A percentile compares a stretch with the other conserved stretches of the same genome.
Conservation (phyloP, 2,329 filamentous ascomycete genomes). For the Aspergillus sp. region DNA sequence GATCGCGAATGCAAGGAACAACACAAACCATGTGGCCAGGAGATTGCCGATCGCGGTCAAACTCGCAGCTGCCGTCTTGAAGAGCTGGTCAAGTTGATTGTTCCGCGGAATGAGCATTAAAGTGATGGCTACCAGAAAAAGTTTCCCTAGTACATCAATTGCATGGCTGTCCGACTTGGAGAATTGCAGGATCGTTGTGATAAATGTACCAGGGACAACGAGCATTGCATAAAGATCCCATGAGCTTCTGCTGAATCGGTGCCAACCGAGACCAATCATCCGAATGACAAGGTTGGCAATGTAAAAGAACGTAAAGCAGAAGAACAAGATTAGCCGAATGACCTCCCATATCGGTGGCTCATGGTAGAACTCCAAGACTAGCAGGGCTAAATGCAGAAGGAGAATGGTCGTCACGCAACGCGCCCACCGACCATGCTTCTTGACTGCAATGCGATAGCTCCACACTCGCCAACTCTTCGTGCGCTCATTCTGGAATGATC, state of each 20-base stretch:
- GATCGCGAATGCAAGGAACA: conserved; percentile 94
- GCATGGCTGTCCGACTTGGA: conserved; percentile 48
- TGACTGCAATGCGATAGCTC: conserved; percentile 90
- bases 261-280: conserved; percentile 83
- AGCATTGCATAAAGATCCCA: conserved; percentile 91
- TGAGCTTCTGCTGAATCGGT: conserved; percentile 81
- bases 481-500: conserved; percentile 66
- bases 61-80: conserved; percentile 96
- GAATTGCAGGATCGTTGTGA: conserved; percentile 72
- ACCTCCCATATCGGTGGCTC: conserved; percentile 65
- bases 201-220: conserved; percentile 70
- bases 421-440: conserved; percentile 92
- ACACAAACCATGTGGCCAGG: conserved; percentile 91
- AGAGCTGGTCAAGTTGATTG: conserved; percentile 92
- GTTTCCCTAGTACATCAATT: conserved; percentile 83
- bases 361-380: conserved; percentile 78
- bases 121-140: conserved; percentile 85
- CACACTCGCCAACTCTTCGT: conserved; percentile 77
- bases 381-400: conserved; percentile 71
- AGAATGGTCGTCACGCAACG: conserved; percentile 70
- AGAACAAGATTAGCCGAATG: conserved; percentile 64
- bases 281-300: conserved; percentile 75
- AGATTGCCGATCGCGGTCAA: conserved; percentile 84
- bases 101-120: conserved; percentile 90
- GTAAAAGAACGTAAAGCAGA: conserved; percentile 75